Conservation (phyloP, 805 yeast genomes). For the Candida coquimbonensis region DNA sequence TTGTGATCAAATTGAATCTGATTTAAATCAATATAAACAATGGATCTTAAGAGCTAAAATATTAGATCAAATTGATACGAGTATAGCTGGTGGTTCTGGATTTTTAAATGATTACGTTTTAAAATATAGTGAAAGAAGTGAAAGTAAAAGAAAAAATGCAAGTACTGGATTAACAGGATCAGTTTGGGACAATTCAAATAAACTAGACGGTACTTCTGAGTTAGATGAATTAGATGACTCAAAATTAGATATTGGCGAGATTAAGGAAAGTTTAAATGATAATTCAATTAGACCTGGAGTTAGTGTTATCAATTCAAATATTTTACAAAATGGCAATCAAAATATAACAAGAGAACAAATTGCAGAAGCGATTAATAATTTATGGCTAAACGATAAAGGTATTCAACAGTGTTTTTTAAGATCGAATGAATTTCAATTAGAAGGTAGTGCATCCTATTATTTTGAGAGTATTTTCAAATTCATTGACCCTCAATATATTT, state of each 20-base stretch:
- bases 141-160: slow-evolving; percentile 39
- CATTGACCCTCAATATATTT: slow-evolving; percentile 56
- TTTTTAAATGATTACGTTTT: slow-evolving; percentile 59
- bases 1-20: slow-evolving; percentile 50
- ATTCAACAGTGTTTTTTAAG: slow-evolving; percentile 49
- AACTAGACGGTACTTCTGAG: slow-evolving; percentile 2
- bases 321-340: slow-evolving; percentile 8
- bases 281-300: slow-evolving; percentile 19
- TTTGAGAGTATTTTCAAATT: slow-evolving; percentile 67
- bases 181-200: slow-evolving; percentile 19
- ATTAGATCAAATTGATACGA: slow-evolving; percentile 54
- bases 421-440: slow-evolving; percentile 77
- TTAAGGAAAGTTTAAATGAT: slow-evolving; percentile 10
- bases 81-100: slow-evolving; percentile 57
- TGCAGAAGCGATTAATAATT: slow-evolving; percentile 58
- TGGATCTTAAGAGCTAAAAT: slow-evolving; percentile 50
- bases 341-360: slow-evolving; percentile 39
- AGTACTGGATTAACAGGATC: slow-evolving; percentile 48
- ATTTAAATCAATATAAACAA: slow-evolving; percentile 41
- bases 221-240: slow-evolving; percentile 15
- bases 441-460: slow-evolving; percentile 74
- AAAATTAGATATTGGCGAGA: background rate
- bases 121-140: slow-evolving; percentile 50
- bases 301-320: slow-evolving; percentile 12
- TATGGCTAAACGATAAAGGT: slow-evolving; percentile 72